Evolutionary conservation across 345 rosid genomes (phyloP).

Genomic region (Luvunga scandens): DNA sequence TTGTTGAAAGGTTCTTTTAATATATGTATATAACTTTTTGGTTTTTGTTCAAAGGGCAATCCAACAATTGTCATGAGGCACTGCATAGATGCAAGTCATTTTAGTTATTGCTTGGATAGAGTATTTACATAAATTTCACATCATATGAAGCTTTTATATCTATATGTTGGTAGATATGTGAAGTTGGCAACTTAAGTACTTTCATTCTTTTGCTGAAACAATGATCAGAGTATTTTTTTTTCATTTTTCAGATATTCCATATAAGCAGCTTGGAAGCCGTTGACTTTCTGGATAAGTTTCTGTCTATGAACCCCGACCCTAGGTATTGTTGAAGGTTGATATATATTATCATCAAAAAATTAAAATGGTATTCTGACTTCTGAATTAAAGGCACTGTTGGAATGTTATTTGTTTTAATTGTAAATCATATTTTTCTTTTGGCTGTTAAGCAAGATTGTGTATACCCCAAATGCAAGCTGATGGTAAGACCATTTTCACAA

Average conservation of each 20-base stretch:
- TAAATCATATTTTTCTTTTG: constrained; percentile 5
- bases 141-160: not conserved
- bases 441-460: not conserved
- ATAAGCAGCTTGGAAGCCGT: constrained; percentile 73
- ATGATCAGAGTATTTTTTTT: constrained; percentile 23
- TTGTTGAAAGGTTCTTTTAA: not conserved
- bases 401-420: not conserved
- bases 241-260: constrained; percentile 60
- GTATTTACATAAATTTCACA: not conserved
- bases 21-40: not conserved
- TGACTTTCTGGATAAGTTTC: constrained; percentile 74
- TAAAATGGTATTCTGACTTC: not conserved
- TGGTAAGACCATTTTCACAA: not conserved
- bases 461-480: not conserved
- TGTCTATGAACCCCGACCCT: constrained; percentile 78
- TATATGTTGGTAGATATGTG: not conserved
- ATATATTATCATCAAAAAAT: not conserved
- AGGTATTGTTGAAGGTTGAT: constrained; percentile 48
- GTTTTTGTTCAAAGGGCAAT: not conserved
- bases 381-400: constrained; percentile 3
- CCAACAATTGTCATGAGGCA: not conserved
- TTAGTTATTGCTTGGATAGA: not conserved
- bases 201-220: not conserved
- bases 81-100: not conserved
- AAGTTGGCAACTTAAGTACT: not conserved